A percentile compares a stretch with the other conserved stretches of the same genome.
phyloP scores from a whole-genome alignment of 1,284 basidiomycete species.

The Microbotryum lychnidis-dioicae region DNA sequence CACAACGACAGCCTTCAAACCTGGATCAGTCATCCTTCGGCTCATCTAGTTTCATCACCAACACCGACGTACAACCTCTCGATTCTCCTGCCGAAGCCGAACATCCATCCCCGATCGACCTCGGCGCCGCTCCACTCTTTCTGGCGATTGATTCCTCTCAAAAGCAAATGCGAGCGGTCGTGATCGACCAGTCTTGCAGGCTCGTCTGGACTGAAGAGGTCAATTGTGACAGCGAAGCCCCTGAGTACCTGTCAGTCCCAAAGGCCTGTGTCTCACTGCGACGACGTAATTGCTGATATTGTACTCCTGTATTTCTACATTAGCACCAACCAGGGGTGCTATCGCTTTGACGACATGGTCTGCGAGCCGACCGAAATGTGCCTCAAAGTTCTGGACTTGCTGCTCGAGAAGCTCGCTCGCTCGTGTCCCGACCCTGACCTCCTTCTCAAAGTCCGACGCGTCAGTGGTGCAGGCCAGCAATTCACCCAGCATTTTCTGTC shows the following conservation, averaged over 20 bases:
- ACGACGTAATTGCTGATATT: too few species aligned
- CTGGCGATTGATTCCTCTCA: conserved; percentile 58
- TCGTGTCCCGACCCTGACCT: conserved; percentile 48
- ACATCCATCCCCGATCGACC: too few species aligned
- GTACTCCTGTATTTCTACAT: too few species aligned
- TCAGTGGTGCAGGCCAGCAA: conserved; percentile 61
- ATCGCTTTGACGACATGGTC: conserved; percentile 56
- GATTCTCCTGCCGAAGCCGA: too few species aligned
- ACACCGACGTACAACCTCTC: too few species aligned
- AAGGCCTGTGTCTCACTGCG: not conserved
- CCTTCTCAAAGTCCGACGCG: conserved; percentile 56
- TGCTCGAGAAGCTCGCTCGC: conserved; percentile 61
- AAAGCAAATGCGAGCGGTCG: conserved; percentile 65
- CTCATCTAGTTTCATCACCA: too few species aligned
- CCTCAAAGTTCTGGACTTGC: conserved; percentile 65
- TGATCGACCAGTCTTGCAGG: conserved; percentile 69
- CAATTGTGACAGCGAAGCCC: conserved; percentile 66
- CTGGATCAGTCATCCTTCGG: too few species aligned
- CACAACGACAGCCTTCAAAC: too few species aligned
- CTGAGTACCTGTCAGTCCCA: conserved; percentile 64
- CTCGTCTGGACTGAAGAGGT: conserved; percentile 66
- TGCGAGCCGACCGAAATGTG: conserved; percentile 78
- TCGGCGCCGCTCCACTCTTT: conserved; percentile 32
- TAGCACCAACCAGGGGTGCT: conserved; percentile 1
- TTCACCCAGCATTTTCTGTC: conserved; percentile 13